Conservation (phyloP, 306 rosid genomes). For the Vigna radiata region DNA sequence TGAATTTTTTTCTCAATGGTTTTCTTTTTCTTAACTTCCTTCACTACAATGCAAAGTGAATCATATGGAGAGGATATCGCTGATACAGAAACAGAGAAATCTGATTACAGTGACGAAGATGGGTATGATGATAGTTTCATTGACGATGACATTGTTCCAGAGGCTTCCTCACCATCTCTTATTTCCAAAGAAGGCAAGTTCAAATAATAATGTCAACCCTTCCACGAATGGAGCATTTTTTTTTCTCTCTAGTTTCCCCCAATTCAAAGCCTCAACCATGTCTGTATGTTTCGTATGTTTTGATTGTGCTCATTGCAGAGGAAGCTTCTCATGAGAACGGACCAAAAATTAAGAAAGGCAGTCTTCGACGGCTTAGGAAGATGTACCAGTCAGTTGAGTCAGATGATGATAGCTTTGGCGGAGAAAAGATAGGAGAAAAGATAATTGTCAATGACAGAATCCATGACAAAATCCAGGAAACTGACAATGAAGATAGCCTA, state of each 20-base stretch:
- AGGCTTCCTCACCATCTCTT: constrained; percentile 56
- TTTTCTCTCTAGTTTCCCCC: constrained; percentile 18
- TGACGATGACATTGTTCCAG: constrained; percentile 61
- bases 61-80: constrained; percentile 90
- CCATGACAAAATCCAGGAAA: constrained; percentile 43
- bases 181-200: constrained; percentile 56
- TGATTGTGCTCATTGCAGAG: constrained; percentile 47
- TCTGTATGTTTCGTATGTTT: constrained; percentile 33
- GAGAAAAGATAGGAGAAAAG: constrained; percentile 44
- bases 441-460: constrained; percentile 14
- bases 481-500: constrained; percentile 53
- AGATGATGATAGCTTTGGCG: constrained; percentile 53
- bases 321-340: constrained; percentile 47
- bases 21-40: constrained; percentile 44
- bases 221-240: neutral
- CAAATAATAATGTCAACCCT: constrained; percentile 12
- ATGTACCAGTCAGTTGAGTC: constrained; percentile 62
- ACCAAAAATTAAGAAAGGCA: constrained; percentile 43
- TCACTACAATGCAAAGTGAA: constrained; percentile 65
- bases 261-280: constrained; percentile 12
- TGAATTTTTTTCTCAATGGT: neutral
- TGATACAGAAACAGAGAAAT: constrained; percentile 72
- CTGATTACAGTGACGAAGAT: constrained; percentile 67
- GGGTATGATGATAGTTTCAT: constrained; percentile 85
- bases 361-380: constrained; percentile 60